A percentile compares a stretch with the other conserved stretches of the same genome.
Evolutionary conservation across 108 stramenopile species (phyloP).

Genomic region (Cyclostephanos invisitatus): DNA sequence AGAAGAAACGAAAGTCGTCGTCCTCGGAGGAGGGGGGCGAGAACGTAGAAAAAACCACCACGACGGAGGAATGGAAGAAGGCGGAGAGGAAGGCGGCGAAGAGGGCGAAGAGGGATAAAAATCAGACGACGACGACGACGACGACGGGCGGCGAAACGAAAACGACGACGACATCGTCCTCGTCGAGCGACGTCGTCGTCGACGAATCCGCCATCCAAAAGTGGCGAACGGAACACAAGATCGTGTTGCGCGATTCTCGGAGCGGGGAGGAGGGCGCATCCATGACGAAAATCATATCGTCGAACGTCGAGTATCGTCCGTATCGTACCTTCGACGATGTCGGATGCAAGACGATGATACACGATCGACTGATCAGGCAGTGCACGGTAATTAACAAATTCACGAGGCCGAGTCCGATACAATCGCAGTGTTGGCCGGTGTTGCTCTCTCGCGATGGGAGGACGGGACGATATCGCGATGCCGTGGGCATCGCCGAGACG

Average conservation of each 20-base stretch:
- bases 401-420: conserved; percentile 91
- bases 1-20: conserved; percentile 39
- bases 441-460: conserved; percentile 31
- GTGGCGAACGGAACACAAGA: conserved; percentile 83
- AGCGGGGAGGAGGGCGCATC: conserved; percentile 61
- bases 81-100: conserved; percentile 35
- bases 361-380: conserved; percentile 58
- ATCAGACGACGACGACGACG: conserved; percentile 44
- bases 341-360: conserved; percentile 55
- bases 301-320: conserved; percentile 58
- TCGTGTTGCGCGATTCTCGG: conserved; percentile 73
- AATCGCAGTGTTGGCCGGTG: conserved; percentile 94
- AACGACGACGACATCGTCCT: conserved; percentile 18
- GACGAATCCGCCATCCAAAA: conserved; percentile 43
- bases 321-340: conserved; percentile 64
- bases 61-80: conserved; percentile 6
- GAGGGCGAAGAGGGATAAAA: conserved; percentile 55
- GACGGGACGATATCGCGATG: conserved; percentile 59
- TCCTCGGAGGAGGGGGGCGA: conserved; percentile 5
- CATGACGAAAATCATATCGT: conserved; percentile 41
- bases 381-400: conserved; percentile 84
- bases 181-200: background rate
- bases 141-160: conserved; percentile 21
- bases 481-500: conserved; percentile 96
- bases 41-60: background rate